Evolutionary conservation across 1,284 basidiomycete species (phyloP).

Genomic region (Tylopilus microsporus): DNA sequence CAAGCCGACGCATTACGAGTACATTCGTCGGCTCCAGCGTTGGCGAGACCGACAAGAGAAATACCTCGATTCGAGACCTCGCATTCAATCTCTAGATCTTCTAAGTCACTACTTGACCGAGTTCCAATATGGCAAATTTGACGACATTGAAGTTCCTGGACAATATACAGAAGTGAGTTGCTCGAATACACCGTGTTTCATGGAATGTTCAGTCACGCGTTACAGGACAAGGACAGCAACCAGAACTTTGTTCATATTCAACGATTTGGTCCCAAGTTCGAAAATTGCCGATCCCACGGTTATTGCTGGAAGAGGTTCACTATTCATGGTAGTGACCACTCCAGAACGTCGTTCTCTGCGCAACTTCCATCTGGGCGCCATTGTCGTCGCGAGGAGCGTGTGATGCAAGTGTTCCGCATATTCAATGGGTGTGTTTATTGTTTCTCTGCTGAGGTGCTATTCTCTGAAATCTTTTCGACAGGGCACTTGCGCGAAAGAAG

Average conservation of each 20-base stretch:
- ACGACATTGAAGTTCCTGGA: slow-evolving; percentile 97
- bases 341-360: slow-evolving; percentile 83
- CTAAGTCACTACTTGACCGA: slow-evolving; percentile 93
- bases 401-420: slow-evolving; percentile 88
- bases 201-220: not conserved
- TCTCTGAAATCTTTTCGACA: slow-evolving; percentile 32
- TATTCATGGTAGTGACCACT: slow-evolving; percentile 90
- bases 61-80: slow-evolving; percentile 77
- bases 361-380: slow-evolving; percentile 87
- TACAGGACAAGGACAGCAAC: slow-evolving; percentile 89
- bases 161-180: slow-evolving; percentile 87
- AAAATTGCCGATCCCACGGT: slow-evolving; percentile 81
- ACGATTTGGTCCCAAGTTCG: slow-evolving; percentile 88
- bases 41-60: slow-evolving; percentile 95
- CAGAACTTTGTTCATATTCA: slow-evolving; percentile 89
- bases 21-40: slow-evolving; percentile 82
- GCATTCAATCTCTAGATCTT: slow-evolving; percentile 83
- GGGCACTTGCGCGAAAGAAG: slow-evolving; percentile 82
- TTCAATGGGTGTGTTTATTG: slow-evolving; percentile 73
- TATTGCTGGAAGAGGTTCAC: slow-evolving; percentile 89
- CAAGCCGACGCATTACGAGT: slow-evolving; percentile 82
- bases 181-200: not conserved
- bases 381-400: slow-evolving; percentile 88
- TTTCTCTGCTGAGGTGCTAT: not conserved
- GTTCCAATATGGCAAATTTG: slow-evolving; percentile 97